phyloP scores from a whole-genome alignment of 441 rosid genomes.

The Pelargonium myrrhifolium region DNA sequence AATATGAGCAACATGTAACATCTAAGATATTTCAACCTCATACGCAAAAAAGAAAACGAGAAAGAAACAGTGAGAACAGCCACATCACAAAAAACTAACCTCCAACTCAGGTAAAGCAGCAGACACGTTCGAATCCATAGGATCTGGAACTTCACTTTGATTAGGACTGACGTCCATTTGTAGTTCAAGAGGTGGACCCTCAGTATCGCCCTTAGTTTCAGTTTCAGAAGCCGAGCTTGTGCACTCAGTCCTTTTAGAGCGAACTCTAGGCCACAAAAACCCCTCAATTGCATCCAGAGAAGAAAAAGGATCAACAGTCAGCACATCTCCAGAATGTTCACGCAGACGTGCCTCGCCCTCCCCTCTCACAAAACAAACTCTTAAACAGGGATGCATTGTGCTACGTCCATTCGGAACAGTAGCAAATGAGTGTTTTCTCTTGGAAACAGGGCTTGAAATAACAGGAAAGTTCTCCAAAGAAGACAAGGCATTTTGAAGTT shows the following conservation, averaged over 20 bases:
- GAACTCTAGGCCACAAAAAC: slow-evolving; percentile 62
- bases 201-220: slow-evolving; percentile 26
- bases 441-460: slow-evolving; percentile 44
- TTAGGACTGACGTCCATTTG: slow-evolving; percentile 36
- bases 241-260: slow-evolving; percentile 28
- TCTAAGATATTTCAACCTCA: background rate
- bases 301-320: slow-evolving; percentile 80
- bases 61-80: background rate
- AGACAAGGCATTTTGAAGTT: slow-evolving; percentile 73
- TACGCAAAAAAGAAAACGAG: background rate
- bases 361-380: slow-evolving; percentile 60
- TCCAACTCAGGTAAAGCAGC: slow-evolving; percentile 43
- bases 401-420: slow-evolving; percentile 55
- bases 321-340: slow-evolving; percentile 48
- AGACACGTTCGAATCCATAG: slow-evolving; percentile 35
- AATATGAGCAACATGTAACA: background rate
- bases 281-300: slow-evolving; percentile 59
- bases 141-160: slow-evolving; percentile 46
- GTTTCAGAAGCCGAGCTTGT: slow-evolving; percentile 29
- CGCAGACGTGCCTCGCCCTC: slow-evolving; percentile 62
- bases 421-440: slow-evolving; percentile 57
- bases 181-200: slow-evolving; percentile 30
- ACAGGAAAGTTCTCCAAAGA: slow-evolving; percentile 84
- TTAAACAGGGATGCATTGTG: slow-evolving; percentile 60
- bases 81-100: slow-evolving; percentile 30